Conservation (phyloP, 139 green algal species). For the Coccomyxa sp. region DNA sequence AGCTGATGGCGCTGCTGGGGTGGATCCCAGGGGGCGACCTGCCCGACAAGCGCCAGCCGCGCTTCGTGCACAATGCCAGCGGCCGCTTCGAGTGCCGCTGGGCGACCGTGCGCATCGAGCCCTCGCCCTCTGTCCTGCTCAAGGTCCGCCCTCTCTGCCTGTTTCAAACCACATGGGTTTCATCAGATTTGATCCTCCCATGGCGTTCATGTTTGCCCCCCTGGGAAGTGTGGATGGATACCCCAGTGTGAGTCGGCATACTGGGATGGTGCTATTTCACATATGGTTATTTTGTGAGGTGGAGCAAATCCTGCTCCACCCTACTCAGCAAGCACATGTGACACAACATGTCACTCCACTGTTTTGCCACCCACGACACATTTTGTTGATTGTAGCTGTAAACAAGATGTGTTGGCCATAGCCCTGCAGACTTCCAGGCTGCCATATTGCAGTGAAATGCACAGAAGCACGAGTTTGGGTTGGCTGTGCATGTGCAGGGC, state of each 20-base stretch:
- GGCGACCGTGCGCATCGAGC: conserved; percentile 66
- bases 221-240: neutral
- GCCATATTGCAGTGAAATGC: no score
- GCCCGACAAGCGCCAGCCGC: conserved; percentile 60
- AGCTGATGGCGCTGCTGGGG: conserved; percentile 98
- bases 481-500: conserved; percentile 21
- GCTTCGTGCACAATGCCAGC: conserved; percentile 95
- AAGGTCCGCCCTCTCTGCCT: conserved; percentile 23
- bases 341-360: no score
- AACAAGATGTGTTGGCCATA: no score
- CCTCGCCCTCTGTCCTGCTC: conserved; percentile 83
- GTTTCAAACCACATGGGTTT: neutral
- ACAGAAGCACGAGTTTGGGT: neutral
- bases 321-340: no score
- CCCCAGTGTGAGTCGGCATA: no score
- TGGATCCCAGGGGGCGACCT: conserved; percentile 78
- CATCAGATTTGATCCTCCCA: neutral
- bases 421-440: no score
- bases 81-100: conserved; percentile 86
- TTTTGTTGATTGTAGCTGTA: no score
- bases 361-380: no score
- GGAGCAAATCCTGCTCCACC: no score
- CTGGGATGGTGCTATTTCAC: no score
- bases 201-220: neutral
- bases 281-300: no score